Evolutionary conservation across 148 eudicot species (phyloP), one percentile per base, ranked within the genome.

Genomic region (Heliosperma pusillum): DNA sequence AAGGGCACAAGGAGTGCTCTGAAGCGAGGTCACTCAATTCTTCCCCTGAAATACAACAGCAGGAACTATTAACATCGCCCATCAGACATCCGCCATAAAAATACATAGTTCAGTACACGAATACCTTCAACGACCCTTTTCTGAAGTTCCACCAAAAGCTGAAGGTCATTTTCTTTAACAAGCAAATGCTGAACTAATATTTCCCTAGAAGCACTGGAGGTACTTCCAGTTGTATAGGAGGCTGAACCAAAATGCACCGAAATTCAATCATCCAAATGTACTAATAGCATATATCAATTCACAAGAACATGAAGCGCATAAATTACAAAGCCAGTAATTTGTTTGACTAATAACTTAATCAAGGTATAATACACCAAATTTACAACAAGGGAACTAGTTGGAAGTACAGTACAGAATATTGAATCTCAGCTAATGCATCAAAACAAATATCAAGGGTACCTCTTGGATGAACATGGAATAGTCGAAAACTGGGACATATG

Each of bases 161-260:
- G 84, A 33, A 74, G 84, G 73, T 90, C 97, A 79, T 89, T 87
- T 82, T 85, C 96, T 90, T 90, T 91, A 19, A 94, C 90, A 83
- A 94, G 98, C 88, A 94, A 85, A 76, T 94, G 97, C 84, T 92
- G 97, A 72, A 94, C 96, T 78, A 94, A 79, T 81, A 94, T 83
- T 77, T 95, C 98, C 80, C 91, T 89, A 25, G 82, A 86, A 74
- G 67, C 89, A 30, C 76, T 89, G 40, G 90, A 84, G 83, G 80
- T 81, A 77, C 83, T 82, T 74, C 86, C 89, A 74, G 88, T 71
- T 61, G 91, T 76, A 80, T 76, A 89, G 40, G 91, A 90, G 59
- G 92, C 97, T 92, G 89, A 61, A 73, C 66, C 25, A 47, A 62
- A 61, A 66, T 22, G 20, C 57, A 63, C 5, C n/a, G 67, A 16